Evolutionary conservation across 116 monocot genomes (phyloP).

Genomic region (Iris pallida): DNA sequence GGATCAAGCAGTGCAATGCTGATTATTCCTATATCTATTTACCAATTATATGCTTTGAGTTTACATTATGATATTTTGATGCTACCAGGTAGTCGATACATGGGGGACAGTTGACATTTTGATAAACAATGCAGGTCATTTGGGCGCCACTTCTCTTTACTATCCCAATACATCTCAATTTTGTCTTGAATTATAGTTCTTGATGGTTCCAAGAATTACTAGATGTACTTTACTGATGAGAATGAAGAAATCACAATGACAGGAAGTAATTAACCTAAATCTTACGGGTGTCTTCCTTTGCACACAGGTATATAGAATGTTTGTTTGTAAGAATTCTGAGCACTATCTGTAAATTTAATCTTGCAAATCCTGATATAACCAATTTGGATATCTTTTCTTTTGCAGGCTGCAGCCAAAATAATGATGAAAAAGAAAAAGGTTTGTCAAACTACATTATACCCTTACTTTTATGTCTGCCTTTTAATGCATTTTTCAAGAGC

Average conservation of each 20-base stretch:
- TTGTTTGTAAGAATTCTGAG: background rate
- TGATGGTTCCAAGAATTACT: constrained; percentile 65
- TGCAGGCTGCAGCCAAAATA: constrained; percentile 79
- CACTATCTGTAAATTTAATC: too few species aligned
- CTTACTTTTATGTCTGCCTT: too few species aligned
- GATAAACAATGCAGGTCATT: constrained; percentile 88
- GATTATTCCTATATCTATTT: background rate
- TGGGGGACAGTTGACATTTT: constrained; percentile 98
- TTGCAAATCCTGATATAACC: too few species aligned
- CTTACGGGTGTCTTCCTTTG: constrained; percentile 97
- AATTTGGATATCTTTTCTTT: constrained; percentile 5
- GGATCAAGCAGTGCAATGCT: constrained; percentile 1
- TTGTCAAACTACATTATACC: background rate
- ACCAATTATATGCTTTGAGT: background rate
- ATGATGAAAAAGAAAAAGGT: constrained; percentile 97
- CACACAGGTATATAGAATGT: constrained; percentile 49
- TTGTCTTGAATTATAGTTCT: constrained; percentile 4
- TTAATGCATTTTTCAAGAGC: too few species aligned
- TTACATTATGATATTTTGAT: constrained; percentile 11
- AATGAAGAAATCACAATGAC: constrained; percentile 97
- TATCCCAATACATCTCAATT: constrained; percentile 5
- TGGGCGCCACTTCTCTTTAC: background rate
- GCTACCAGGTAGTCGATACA: constrained; percentile 74
- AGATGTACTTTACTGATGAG: constrained; percentile 89
- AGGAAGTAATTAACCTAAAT: constrained; percentile 94